phyloP scores from a whole-genome alignment of 2,329 filamentous ascomycete species.

The Eurotiales sp. region DNA sequence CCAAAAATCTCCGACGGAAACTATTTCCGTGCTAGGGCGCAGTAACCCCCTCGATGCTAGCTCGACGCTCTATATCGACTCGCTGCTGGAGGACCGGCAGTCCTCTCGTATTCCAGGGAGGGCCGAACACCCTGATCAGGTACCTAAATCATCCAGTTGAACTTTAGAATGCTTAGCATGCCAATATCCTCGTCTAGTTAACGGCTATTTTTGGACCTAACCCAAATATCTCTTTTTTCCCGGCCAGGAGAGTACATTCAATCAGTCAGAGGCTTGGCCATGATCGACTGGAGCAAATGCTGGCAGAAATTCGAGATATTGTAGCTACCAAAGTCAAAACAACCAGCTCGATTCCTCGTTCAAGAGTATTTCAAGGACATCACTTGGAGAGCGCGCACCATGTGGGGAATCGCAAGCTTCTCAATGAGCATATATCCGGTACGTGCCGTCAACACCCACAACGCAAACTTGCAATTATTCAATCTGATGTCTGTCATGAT shows the following conservation, averaged over 20 bases:
- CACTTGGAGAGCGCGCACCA: not conserved
- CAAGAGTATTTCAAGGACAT: not conserved
- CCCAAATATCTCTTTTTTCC: conserved; percentile 11
- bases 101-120: not conserved
- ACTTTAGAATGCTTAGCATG: too few relatives aligned
- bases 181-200: not conserved
- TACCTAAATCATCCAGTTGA: too few relatives aligned
- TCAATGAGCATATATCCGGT: not conserved
- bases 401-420: not conserved
- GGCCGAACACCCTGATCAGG: not conserved
- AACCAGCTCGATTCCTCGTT: not conserved
- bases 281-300: conserved; percentile 4
- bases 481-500: not conserved
- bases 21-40: not conserved
- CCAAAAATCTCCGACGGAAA: not conserved
- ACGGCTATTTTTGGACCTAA: conserved; percentile 8
- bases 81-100: conserved; percentile 3
- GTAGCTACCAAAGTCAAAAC: not conserved
- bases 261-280: conserved; percentile 7
- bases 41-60: not conserved
- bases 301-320: not conserved
- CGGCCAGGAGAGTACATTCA: conserved; percentile 7
- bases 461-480: not conserved
- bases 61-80: conserved; percentile 2
- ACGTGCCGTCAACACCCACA: not conserved